Conservation (phyloP, 345 rosid species). For the Bretschneidera sinensis region DNA sequence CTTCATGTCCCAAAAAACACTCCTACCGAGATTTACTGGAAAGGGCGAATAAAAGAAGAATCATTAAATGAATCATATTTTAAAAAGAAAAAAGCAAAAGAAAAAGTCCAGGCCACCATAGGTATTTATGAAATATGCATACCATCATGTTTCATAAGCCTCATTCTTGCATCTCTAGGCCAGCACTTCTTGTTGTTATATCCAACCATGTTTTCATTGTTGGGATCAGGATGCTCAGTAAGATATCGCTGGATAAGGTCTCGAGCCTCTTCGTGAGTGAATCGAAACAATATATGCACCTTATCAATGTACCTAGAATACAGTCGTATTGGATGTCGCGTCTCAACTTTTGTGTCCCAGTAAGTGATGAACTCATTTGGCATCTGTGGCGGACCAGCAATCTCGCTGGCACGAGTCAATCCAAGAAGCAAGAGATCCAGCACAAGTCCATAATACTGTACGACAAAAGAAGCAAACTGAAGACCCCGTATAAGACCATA, state of each 20-base stretch:
- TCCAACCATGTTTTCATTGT: slow-evolving; percentile 99
- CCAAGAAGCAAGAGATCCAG: slow-evolving; percentile 96
- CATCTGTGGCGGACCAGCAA: slow-evolving; percentile 99
- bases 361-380: slow-evolving; percentile 97
- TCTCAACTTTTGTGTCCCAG: slow-evolving; percentile 98
- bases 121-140: slow-evolving; percentile 10
- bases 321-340: slow-evolving; percentile 90
- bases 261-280: slow-evolving; percentile 98
- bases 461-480: slow-evolving; percentile 99
- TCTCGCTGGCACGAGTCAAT: slow-evolving; percentile 97
- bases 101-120: too few species aligned
- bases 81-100: background rate
- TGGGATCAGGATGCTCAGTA: slow-evolving; percentile 99
- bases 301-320: slow-evolving; percentile 95
- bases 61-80: background rate
- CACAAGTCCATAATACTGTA: slow-evolving; percentile 95
- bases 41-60: slow-evolving; percentile 15
- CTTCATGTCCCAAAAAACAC: slow-evolving; percentile 99
- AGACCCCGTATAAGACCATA: slow-evolving; percentile 99
- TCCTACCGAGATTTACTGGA: slow-evolving; percentile 97
- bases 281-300: slow-evolving; percentile 93
- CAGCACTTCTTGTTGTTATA: slow-evolving; percentile 99
- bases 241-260: slow-evolving; percentile 99
- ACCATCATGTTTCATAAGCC: slow-evolving; percentile 99
- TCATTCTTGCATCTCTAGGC: slow-evolving; percentile 99